phyloP scores from a whole-genome alignment of 177 flowering plant genomes.

The Vitis hybrid region DNA sequence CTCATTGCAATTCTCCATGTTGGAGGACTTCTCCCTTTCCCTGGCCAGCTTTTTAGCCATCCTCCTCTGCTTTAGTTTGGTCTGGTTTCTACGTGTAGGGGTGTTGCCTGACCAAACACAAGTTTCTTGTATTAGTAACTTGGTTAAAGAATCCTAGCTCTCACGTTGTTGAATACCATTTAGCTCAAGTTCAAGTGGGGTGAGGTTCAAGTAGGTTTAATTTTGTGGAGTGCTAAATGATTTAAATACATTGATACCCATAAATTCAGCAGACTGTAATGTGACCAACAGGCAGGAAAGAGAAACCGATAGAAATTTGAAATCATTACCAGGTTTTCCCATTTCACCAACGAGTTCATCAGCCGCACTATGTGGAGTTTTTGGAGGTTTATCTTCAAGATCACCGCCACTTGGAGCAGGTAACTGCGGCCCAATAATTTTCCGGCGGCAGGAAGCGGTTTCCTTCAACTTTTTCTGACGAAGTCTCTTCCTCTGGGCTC shows the following conservation, averaged over 20 bases:
- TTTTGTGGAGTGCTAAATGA: too few species aligned
- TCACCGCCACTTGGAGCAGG: conserved; percentile 19
- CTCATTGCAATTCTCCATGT: conserved; percentile 1
- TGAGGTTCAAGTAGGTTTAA: too few species aligned
- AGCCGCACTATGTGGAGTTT: conserved; percentile 38
- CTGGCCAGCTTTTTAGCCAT: conserved; percentile 35
- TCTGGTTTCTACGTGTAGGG: conserved; percentile 8
- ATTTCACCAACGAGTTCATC: conserved; percentile 5
- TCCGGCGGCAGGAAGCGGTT: conserved; percentile 37
- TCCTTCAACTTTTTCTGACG: conserved; percentile 55
- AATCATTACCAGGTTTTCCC: conserved; percentile 22
- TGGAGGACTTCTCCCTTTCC: conserved; percentile 8
- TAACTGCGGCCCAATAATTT: conserved; percentile 50
- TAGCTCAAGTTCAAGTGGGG: too few species aligned
- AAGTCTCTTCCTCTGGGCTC: conserved; percentile 63
- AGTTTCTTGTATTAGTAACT: too few species aligned
- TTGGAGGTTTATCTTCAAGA: conserved; percentile 12
- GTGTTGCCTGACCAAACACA: conserved; percentile 14
- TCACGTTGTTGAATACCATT: too few species aligned
- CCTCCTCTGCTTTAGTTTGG: conserved; percentile 41
- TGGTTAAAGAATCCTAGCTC: too few species aligned
- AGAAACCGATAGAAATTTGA: too few species aligned
- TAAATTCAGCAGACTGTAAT: too few species aligned
- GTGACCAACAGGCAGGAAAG: too few species aligned
- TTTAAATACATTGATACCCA: too few species aligned